phyloP scores from a whole-genome alignment of 164 flowering plant species.

The Sextonia rubra region DNA sequence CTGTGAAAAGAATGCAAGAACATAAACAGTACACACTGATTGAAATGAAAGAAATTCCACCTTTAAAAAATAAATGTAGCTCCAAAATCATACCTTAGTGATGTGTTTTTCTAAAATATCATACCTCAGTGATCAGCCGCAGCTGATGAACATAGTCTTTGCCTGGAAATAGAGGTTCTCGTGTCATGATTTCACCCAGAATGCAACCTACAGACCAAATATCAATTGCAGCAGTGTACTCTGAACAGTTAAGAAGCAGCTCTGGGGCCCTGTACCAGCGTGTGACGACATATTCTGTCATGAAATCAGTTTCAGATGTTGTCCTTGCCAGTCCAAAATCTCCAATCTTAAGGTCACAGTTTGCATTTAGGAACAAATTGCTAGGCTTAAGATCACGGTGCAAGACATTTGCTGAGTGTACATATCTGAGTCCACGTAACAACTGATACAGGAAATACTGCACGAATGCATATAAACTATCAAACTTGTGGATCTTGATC shows the following conservation, averaged over 20 bases:
- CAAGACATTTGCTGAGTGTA: slow-evolving; percentile 88
- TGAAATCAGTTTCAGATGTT: slow-evolving; percentile 96
- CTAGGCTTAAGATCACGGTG: slow-evolving; percentile 97
- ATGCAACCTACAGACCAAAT: slow-evolving; percentile 97
- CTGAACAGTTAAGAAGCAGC: slow-evolving; percentile 90
- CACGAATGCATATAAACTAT: slow-evolving; percentile 22
- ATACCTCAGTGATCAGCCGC: slow-evolving; percentile 83
- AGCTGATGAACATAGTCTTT: slow-evolving; percentile 91
- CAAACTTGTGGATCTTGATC: neutral
- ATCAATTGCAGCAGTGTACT: slow-evolving; percentile 94
- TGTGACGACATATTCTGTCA: slow-evolving; percentile 98
- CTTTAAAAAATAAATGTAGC: neutral
- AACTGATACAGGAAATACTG: slow-evolving; percentile 93
- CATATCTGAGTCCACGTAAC: slow-evolving; percentile 81
- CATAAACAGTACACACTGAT: too few relatives aligned
- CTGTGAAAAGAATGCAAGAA: too few relatives aligned
- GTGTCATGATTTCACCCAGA: slow-evolving; percentile 80
- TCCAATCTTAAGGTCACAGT: slow-evolving; percentile 92
- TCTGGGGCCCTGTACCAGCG: slow-evolving; percentile 99
- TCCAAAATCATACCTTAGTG: slow-evolving; percentile 55
- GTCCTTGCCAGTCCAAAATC: slow-evolving; percentile 98
- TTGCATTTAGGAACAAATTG: slow-evolving; percentile 83
- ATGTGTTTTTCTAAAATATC: too few relatives aligned
- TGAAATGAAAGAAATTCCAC: neutral
- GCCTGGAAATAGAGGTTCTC: slow-evolving; percentile 82